phyloP scores from a whole-genome alignment of 768 basidiomycete species.

The Suillus discolor region DNA sequence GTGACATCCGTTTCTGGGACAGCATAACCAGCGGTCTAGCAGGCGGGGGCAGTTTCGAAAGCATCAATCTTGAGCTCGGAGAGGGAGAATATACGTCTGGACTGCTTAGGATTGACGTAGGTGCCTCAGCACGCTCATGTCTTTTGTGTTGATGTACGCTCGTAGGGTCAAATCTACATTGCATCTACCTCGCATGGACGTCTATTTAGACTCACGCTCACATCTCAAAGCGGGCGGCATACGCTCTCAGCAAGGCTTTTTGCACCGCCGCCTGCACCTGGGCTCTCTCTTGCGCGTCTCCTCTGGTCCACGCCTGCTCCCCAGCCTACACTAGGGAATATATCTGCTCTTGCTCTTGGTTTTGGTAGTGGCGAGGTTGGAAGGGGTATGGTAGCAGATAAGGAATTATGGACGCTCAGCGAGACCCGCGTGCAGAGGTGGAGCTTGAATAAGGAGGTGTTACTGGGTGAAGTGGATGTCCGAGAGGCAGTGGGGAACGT shows the following conservation, averaged over 20 bases:
- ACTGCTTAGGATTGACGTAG: constrained; percentile 65
- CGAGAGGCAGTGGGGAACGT: constrained; percentile 49
- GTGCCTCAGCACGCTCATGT: constrained; percentile 28
- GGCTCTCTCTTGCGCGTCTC: constrained; percentile 46
- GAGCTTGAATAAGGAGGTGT: constrained; percentile 56
- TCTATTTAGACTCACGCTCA: constrained; percentile 63
- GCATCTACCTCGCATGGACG: constrained; percentile 68
- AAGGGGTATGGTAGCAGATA: constrained; percentile 37
- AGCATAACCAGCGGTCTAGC: constrained; percentile 83
- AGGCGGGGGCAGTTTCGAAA: constrained; percentile 66
- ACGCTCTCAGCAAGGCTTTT: constrained; percentile 62
- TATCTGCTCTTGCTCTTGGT: constrained; percentile 64
- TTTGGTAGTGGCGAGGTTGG: constrained; percentile 11
- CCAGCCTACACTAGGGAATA: constrained; percentile 56
- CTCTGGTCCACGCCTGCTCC: constrained; percentile 44
- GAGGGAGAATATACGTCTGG: constrained; percentile 66
- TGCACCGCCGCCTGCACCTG: constrained; percentile 49
- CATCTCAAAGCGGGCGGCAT: constrained; percentile 70
- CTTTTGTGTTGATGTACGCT: constrained; percentile 7
- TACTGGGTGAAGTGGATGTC: constrained; percentile 58
- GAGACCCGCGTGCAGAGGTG: constrained; percentile 72
- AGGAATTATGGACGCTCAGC: constrained; percentile 68
- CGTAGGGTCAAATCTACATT: constrained; percentile 65
- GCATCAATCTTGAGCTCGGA: constrained; percentile 43
- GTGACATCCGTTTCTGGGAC: constrained; percentile 86